phyloP scores from a whole-genome alignment of 768 basidiomycete genomes.

The Stropharia rugosoannulata region DNA sequence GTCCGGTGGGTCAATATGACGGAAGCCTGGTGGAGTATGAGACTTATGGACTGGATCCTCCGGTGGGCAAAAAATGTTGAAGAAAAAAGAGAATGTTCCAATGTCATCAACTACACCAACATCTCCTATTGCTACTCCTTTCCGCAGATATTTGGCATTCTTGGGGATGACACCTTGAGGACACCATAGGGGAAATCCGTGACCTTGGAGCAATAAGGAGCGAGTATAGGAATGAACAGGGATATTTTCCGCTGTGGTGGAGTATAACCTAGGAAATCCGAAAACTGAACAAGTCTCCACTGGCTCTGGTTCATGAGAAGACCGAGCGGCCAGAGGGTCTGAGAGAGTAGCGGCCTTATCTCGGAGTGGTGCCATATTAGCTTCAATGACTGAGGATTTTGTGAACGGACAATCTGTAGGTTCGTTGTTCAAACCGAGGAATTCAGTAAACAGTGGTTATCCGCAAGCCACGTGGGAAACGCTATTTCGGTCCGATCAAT shows the following conservation, averaged over 20 bases:
- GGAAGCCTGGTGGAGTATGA: neutral
- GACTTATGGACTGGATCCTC: neutral
- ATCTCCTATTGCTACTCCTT: conserved; percentile 5
- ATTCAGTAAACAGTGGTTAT: too few relatives aligned
- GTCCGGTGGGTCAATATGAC: neutral
- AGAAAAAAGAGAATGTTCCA: conserved; percentile 5
- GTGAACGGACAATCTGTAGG: too few relatives aligned
- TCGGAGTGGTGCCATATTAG: too few relatives aligned
- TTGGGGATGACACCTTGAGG: neutral
- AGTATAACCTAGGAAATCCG: neutral
- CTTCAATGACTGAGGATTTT: too few relatives aligned
- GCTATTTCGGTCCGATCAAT: too few relatives aligned
- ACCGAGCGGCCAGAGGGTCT: too few relatives aligned
- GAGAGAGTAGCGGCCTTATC: too few relatives aligned
- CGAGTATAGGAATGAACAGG: conserved; percentile 3
- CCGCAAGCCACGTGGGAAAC: too few relatives aligned
- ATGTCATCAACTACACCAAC: conserved; percentile 1
- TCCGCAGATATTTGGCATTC: neutral
- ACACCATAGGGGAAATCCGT: conserved; percentile 11
- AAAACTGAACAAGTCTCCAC: neutral
- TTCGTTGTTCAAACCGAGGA: too few relatives aligned
- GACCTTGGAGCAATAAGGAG: conserved; percentile 3
- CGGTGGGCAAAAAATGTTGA: conserved; percentile 9
- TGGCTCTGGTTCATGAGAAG: too few relatives aligned
- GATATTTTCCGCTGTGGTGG: neutral